Percentiles rank a stretch among this genome's conserved stretches.
Evolutionary conservation across 1,284 basidiomycete species (phyloP).

Genomic region (Cutaneotrichosporon daszewskae): DNA sequence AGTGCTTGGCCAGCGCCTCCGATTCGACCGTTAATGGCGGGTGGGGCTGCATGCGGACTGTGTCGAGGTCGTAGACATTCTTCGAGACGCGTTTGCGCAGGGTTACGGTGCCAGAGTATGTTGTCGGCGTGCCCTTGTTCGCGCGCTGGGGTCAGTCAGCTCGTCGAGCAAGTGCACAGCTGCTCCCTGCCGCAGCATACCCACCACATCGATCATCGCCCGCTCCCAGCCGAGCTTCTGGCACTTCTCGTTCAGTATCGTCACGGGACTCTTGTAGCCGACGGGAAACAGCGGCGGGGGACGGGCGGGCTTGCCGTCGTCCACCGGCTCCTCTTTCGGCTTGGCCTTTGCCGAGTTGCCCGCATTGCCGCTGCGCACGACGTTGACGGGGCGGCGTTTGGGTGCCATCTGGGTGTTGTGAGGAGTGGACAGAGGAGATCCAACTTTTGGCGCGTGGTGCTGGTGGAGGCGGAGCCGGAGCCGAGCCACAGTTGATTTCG

Average conservation of each 20-base stretch:
- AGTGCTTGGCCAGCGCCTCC: conserved; percentile 72
- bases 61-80: conserved; percentile 59
- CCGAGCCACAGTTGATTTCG: too few relatives aligned
- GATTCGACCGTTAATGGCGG: conserved; percentile 60
- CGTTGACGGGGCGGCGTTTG: conserved; percentile 56
- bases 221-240: conserved; percentile 82
- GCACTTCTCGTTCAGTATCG: conserved; percentile 72
- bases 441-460: too few relatives aligned
- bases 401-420: conserved; percentile 56
- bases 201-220: conserved; percentile 65
- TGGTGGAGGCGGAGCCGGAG: too few relatives aligned
- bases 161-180: too few relatives aligned
- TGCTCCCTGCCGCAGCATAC: conserved; percentile 21
- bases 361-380: conserved; percentile 78
- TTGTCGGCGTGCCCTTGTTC: conserved; percentile 52
- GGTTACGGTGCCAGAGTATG: conserved; percentile 58
- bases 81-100: conserved; percentile 64
- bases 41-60: conserved; percentile 66
- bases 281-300: conserved; percentile 63
- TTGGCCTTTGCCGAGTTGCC: conserved; percentile 66
- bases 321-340: conserved; percentile 13
- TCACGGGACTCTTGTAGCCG: conserved; percentile 73
- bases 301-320: conserved; percentile 26
- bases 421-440: neutral
- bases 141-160: conserved; percentile 41